Evolutionary conservation across 768 basidiomycete species (phyloP), one percentile per base, ranked within the genome.

Genomic region (Nidularia sp.): DNA sequence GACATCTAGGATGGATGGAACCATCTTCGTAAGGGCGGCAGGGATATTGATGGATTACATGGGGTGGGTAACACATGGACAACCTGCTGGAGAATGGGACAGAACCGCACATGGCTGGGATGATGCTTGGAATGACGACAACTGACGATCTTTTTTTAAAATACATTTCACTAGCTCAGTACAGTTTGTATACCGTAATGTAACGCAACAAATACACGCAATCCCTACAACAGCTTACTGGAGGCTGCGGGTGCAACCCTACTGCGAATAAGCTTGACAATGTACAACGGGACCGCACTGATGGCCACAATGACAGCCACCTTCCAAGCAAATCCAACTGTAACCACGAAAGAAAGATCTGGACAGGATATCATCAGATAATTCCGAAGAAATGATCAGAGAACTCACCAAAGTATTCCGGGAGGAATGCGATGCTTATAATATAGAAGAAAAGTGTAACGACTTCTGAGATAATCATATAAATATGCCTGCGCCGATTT

Each of bases 331-430:
- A 98, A 99, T 22, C 83, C 81, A 34, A 83, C 63, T 4, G 96
- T 92, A 4, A 96, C 75, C 36, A 98, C 95, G 63, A 98, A 98
- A 0, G 88, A 78, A 45, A 97, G 84, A 70, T 99, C 96, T 98
- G 61, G 49, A 57, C 60, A 29, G 53, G 53, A 32, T 48, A 32
- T 34, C 9, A 22, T 29, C 43, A 49, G 25, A 29, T 3, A 34
- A 9, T 51, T 6, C 34, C 42, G 13, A 34, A 31, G 8, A 32
- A 10, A 5, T n/a, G 32, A 35, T 53, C 36, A 39, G 31, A 71
- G 88, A 56, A 15, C 39, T 41, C 52, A 98, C 96, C 96, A 66
- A 99, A 99, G 70, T 96, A 99, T 68, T 93, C 93, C 0, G 95
- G 96, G 41, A 99, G 71, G 70, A 99, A 94, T 0, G 86, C 84